Evolutionary conservation across 176 grass and related monocot species (phyloP), one percentile per base, ranked within the genome.

Genomic region (maize (Zea mays)): DNA sequence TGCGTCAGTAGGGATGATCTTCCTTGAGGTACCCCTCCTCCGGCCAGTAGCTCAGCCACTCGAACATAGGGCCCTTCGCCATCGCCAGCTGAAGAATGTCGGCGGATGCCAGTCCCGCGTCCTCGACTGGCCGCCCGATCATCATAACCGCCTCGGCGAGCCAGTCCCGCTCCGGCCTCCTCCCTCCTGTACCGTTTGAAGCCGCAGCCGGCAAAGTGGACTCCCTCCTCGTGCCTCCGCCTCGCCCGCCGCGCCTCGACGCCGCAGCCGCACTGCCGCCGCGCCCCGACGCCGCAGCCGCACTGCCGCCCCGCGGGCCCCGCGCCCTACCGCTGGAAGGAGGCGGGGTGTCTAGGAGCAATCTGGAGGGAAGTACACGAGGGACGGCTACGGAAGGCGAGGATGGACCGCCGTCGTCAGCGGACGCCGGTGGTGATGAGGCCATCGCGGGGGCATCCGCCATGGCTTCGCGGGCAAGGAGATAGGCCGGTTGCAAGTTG

Each of bases 11-110:
- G 33, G 81, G 71, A 10, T 69, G 81, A 4, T 48, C 54, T 27
- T 84, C 70, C 75, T 84, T 68, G 70, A 45, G 39, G 27, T 63
- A 84, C 38, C 75, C 86, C 13, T 84, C 44, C 55, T 80, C 76
- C 38, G 86, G 86, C 86, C 81, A 84, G 76, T 75, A 88, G 71
- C 76, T 80, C 46, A 80, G 71, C 76, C 86, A 88, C 70, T 57
- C 51, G 64, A 88, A 84, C 71, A 88, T 75, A 65, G 81, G 47
- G 38, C 76, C 81, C 76, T 88, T 88, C 16, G 71, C 86, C 81
- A 80, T 76, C 12, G 86, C 81, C 63, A 88, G 70, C 62, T 84
- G 75, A 47, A 88, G 76, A 48, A 88, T 84, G 55, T 88, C 86
- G 34, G 86, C 70, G n/a, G 12, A 47, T 3, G 63, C 71, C 20